Percentiles rank a stretch among this genome's conserved stretches.
Conservation (phyloP, 139 green algal genomes). For the Zygnema circumcarinatum region DNA sequence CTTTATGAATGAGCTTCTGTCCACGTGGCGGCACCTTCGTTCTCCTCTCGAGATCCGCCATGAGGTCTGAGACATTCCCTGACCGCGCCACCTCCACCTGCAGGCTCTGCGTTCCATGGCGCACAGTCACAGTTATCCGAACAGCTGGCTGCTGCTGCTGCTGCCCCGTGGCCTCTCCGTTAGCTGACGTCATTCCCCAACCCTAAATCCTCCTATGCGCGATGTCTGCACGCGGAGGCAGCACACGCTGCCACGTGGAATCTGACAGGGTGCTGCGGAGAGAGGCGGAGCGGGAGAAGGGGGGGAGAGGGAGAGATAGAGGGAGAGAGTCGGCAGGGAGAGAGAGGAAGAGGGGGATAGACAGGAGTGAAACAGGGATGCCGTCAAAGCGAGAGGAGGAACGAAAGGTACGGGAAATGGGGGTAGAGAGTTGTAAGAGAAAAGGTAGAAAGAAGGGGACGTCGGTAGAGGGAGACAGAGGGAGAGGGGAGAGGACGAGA, state of each 20-base stretch:
- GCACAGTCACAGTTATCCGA: background rate
- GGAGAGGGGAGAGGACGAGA: background rate
- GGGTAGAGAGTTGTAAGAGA: no score
- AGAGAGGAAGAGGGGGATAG: background rate
- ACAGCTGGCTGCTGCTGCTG: no score
- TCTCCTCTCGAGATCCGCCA: background rate
- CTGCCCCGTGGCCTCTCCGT: background rate
- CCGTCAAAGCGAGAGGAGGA: background rate
- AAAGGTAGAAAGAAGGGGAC: background rate
- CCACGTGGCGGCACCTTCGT: slow-evolving; percentile 21
- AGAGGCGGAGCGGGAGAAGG: background rate
- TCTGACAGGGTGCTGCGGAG: no score
- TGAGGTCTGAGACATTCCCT: slow-evolving; percentile 18
- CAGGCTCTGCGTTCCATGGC: background rate
- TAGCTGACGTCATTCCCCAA: background rate
- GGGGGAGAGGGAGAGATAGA: background rate
- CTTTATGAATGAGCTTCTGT: slow-evolving; percentile 52
- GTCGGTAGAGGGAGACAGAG: background rate
- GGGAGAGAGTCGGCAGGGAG: background rate
- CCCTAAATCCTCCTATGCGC: background rate
- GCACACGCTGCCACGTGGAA: no score
- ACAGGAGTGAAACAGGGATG: background rate
- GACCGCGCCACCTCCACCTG: background rate
- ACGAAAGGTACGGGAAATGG: no score
- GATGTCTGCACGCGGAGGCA: no score